phyloP scores from a whole-genome alignment of 2,329 filamentous ascomycete genomes.

The Colletotrichum tabaci region DNA sequence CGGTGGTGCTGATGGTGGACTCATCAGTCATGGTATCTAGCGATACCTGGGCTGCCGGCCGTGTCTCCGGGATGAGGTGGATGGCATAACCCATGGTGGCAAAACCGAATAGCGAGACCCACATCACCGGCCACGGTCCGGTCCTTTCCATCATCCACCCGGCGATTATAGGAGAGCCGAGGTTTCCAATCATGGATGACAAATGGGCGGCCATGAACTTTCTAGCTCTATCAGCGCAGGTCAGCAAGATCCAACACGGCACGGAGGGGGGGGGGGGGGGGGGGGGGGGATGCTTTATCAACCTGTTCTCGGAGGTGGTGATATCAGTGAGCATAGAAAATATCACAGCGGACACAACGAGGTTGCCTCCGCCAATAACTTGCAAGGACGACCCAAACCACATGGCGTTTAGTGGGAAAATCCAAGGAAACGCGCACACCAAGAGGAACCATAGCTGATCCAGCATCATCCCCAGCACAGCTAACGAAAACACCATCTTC shows the following conservation, averaged over 20 bases:
- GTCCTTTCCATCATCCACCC: conserved; percentile 53
- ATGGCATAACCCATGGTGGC: conserved; percentile 40
- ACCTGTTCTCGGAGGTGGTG: conserved; percentile 55
- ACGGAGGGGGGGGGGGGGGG: too few relatives aligned
- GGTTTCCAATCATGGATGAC: conserved; percentile 50
- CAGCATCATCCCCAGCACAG: conserved; percentile 50
- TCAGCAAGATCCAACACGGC: neutral
- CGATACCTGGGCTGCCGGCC: conserved; percentile 42
- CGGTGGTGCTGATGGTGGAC: neutral
- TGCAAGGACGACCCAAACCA: conserved; percentile 52
- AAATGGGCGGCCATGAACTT: conserved; percentile 53
- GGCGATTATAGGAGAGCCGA: conserved; percentile 55
- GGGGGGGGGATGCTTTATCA: conserved; percentile 12
- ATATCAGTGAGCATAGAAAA: conserved; percentile 56
- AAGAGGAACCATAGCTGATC: conserved; percentile 48
- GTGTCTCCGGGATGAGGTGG: conserved; percentile 48
- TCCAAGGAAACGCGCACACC: conserved; percentile 52
- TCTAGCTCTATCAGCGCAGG: conserved; percentile 48
- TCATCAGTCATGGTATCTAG: conserved; percentile 25
- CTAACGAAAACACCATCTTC: conserved; percentile 52
- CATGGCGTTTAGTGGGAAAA: conserved; percentile 51
- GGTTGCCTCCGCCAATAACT: conserved; percentile 55
- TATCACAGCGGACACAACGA: conserved; percentile 50
- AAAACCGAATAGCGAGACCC: conserved; percentile 4
- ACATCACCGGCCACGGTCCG: conserved; percentile 49